Evolutionary conservation across 2,329 filamentous ascomycete species (phyloP).

Genomic region (Cladobotryum protrusum): DNA sequence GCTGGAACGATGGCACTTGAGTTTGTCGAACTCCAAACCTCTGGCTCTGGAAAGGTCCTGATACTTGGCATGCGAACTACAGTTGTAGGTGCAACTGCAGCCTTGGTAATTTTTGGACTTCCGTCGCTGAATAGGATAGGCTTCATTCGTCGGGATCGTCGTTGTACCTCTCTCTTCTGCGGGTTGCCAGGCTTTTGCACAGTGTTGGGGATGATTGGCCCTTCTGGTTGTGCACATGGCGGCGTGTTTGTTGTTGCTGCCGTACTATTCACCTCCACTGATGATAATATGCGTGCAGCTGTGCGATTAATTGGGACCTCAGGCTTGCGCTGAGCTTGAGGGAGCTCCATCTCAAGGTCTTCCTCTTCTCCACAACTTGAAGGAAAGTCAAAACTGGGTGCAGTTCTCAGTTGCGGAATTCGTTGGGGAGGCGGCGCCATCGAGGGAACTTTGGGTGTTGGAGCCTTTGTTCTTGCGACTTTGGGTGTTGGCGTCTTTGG

Average conservation of each 20-base stretch:
- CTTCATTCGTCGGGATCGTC: slow-evolving; percentile 20
- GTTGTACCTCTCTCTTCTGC: slow-evolving; percentile 1
- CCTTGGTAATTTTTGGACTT: slow-evolving; percentile 14
- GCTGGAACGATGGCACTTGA: slow-evolving; percentile 26
- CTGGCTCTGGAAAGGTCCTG: slow-evolving; percentile 17
- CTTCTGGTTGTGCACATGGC: slow-evolving; percentile 25
- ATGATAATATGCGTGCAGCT: slow-evolving; percentile 6
- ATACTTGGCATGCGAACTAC: slow-evolving; percentile 19
- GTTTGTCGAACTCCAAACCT: slow-evolving; percentile 21
- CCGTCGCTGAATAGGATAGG: slow-evolving; percentile 18
- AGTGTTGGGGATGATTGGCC: not conserved
- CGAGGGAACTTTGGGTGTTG: not conserved
- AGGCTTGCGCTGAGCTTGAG: slow-evolving; percentile 19
- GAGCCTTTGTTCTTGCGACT: slow-evolving; percentile 1
- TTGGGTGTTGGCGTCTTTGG: slow-evolving; percentile 14
- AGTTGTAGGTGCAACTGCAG: not conserved
- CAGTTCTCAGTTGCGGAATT: slow-evolving; percentile 6
- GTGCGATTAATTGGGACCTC: slow-evolving; percentile 21
- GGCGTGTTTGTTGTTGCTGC: slow-evolving; percentile 19
- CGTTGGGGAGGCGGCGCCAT: slow-evolving; percentile 1
- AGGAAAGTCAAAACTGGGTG: slow-evolving; percentile 12
- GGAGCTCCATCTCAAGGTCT: slow-evolving; percentile 31
- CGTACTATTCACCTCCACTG: not conserved
- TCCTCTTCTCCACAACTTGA: slow-evolving; percentile 25
- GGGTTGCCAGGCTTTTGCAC: not conserved